Percentiles rank a stretch among this genome's conserved stretches.
Conservation (phyloP, 2,329 filamentous ascomycete genomes). For the Beauveria sp. region DNA sequence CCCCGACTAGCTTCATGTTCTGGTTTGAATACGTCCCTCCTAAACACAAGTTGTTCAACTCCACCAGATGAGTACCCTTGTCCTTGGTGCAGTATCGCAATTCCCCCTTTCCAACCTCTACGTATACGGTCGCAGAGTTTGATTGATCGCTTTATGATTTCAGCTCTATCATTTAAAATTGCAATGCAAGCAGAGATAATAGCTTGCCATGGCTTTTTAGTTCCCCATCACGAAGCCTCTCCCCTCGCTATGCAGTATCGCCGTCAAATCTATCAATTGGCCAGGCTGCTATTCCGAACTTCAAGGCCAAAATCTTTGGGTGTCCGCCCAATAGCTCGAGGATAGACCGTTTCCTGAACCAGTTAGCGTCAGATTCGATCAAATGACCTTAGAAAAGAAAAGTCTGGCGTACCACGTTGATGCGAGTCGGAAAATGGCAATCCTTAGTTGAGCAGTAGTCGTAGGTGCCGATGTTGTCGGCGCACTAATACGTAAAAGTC, state of each 20-base stretch:
- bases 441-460: background rate
- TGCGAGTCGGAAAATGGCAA: background rate
- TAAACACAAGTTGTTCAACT: too few relatives aligned
- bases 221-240: background rate
- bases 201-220: background rate
- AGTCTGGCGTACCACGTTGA: background rate
- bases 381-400: background rate
- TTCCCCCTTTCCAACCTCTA: too few relatives aligned
- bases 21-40: too few relatives aligned
- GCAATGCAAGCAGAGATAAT: background rate
- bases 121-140: background rate
- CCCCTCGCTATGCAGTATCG: too few relatives aligned
- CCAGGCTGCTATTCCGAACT: too few relatives aligned
- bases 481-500: background rate
- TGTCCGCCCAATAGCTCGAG: background rate
- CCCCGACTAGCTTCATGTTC: too few relatives aligned
- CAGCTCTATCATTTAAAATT: background rate
- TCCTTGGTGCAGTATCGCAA: too few relatives aligned
- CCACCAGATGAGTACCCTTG: too few relatives aligned
- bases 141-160: background rate
- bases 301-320: background rate
- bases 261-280: too few relatives aligned
- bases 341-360: background rate
- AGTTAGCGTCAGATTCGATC: background rate
- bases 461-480: background rate